Evolutionary conservation across 495 filamentous ascomycete genomes (phyloP).

Genomic region (Pseudotulostoma volvatum): DNA sequence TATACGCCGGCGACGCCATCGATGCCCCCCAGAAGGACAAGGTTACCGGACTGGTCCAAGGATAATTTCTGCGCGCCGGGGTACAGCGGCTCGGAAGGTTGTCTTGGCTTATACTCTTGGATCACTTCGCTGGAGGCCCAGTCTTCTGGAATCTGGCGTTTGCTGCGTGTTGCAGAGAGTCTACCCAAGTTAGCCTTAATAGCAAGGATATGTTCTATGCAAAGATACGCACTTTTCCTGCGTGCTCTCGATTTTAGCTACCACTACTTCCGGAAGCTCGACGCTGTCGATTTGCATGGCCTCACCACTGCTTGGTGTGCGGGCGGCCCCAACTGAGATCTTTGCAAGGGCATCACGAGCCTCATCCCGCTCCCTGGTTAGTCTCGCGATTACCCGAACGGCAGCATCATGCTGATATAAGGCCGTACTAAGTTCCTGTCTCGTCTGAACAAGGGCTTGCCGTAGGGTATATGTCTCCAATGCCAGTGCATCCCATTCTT

Average conservation of each 20-base stretch:
- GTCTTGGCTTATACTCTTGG: slow-evolving; percentile 42
- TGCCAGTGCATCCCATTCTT: slow-evolving; percentile 92
- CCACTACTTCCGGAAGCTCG: slow-evolving; percentile 52
- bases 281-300: slow-evolving; percentile 80
- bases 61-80: slow-evolving; percentile 49
- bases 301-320: slow-evolving; percentile 45
- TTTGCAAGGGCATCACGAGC: slow-evolving; percentile 82
- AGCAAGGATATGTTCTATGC: neutral
- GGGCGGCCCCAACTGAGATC: slow-evolving; percentile 49
- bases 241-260: slow-evolving; percentile 58
- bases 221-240: slow-evolving; percentile 49
- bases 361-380: slow-evolving; percentile 82
- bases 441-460: slow-evolving; percentile 73
- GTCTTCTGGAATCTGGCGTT: slow-evolving; percentile 65
- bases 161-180: slow-evolving; percentile 68
- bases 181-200: slow-evolving; percentile 26
- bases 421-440: slow-evolving; percentile 84
- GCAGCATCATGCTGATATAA: slow-evolving; percentile 96
- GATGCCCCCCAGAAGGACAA: slow-evolving; percentile 63
- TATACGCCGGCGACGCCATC: slow-evolving; percentile 68
- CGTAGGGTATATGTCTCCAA: slow-evolving; percentile 78
- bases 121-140: slow-evolving; percentile 71
- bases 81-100: slow-evolving; percentile 45
- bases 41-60: slow-evolving; percentile 44
- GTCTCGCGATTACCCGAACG: slow-evolving; percentile 74